A percentile compares a stretch with the other conserved stretches of the same genome.
These are phyloP conservation scores for Monosporozyma yasuniensis DNA, from an alignment of 805 yeast genomes.

Conservation along the genomic window DNA sequence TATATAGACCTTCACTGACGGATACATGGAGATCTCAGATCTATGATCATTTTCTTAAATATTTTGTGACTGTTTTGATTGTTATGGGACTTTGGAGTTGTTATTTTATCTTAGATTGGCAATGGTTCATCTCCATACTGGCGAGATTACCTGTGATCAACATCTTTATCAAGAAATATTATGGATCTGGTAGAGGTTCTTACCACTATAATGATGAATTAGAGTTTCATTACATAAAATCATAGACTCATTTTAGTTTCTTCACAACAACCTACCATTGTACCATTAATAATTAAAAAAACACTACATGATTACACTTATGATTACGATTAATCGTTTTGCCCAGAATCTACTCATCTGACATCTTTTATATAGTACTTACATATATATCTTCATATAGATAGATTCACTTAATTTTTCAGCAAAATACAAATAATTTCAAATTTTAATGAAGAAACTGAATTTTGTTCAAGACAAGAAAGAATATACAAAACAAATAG, in stretches of 20 bases:
- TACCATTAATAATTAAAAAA: not conserved
- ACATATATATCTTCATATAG: too few relatives aligned
- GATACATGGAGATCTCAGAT: conserved; percentile 19
- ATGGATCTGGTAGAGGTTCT: not conserved
- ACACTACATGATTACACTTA: too few relatives aligned
- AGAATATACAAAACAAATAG: too few relatives aligned
- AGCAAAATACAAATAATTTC: not conserved
- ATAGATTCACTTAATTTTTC: not conserved
- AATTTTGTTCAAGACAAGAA: not conserved
- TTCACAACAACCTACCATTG: not conserved
- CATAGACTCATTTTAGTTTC: not conserved
- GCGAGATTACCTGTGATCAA: not conserved
- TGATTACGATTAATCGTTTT: too few relatives aligned
- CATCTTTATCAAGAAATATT: not conserved
- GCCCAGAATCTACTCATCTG: too few relatives aligned
- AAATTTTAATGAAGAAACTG: not conserved
- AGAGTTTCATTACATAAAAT: conserved; percentile 8
- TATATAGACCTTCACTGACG: conserved; percentile 15
- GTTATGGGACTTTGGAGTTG: conserved; percentile 9
- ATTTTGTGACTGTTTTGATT: conserved; percentile 12
- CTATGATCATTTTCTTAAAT: conserved; percentile 17
- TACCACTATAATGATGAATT: conserved; percentile 2
- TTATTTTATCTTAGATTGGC: not conserved
- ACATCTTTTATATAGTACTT: too few relatives aligned
- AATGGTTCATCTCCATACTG: not conserved